Evolutionary conservation across 768 basidiomycete genomes (phyloP), one percentile per base, ranked within the genome.

Genomic region (Lactarius hengduanensis): DNA sequence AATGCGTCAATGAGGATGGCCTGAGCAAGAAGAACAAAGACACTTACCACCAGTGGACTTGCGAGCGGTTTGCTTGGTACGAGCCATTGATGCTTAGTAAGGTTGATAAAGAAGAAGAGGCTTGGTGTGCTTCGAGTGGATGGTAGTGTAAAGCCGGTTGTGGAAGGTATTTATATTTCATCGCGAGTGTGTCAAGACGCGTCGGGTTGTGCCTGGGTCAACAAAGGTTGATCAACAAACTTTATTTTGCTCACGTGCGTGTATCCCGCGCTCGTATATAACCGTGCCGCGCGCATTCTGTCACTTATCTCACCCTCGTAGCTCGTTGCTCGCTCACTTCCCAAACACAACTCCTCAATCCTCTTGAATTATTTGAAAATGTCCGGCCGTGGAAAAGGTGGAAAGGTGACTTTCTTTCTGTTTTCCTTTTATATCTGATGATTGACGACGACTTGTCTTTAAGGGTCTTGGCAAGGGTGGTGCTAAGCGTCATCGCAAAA

Each of bases 311-410:
- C 40, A 15, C 50, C 10, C 16, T 4, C 20, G 28, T 20, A 41
- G 18, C 32, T 30, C 22, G 22, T 20, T 43, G 28, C 61, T 58
- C 40, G 22, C 38, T 40, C 47, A 22, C 20, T 15, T 50, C 47
- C 11, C 9, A 13, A 40, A 26, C 60, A 16, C 36, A 59, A 53
- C 26, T 63, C 54, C 40, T 43, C 43, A 57, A 38, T 40, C 61
- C 38, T 50, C 20, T 56, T 30, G 3, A 63, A 57, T 28, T 57
- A 57, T 61, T 68, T 63, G 61, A 61, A 74, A 71, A 90, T 90
- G 88, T 88, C 87, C 81, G 88, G 88, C 78, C 88, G 88, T 74
- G 88, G 88, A 75, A 89, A 89, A 79, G 87, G 87, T 80, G 87
- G 88, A 74, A 90, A 90, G 83, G 86, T 87, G 54, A 40, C 59